phyloP scores from a whole-genome alignment of 371 early-diverging fungal species.

The Parasitella parasitica region DNA sequence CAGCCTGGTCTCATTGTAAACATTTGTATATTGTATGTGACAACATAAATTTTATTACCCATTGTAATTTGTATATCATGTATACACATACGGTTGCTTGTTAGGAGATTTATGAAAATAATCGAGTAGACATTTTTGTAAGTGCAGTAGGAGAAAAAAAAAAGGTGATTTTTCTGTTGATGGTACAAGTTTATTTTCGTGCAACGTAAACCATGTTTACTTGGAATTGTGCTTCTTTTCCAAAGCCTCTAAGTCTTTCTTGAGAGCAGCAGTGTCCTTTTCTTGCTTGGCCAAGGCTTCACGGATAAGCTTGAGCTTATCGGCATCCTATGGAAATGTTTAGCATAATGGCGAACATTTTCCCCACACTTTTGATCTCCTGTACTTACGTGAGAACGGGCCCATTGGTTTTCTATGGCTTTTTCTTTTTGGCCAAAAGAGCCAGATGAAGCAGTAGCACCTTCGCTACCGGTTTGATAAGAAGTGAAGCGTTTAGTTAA shows the following conservation, averaged over 20 bases:
- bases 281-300: conserved; percentile 35
- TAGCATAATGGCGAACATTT: not conserved
- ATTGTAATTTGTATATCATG: not conserved
- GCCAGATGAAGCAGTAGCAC: conserved; percentile 39
- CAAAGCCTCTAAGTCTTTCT: conserved; percentile 30
- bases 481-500: conserved; percentile 13
- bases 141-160: not conserved
- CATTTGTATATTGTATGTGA: not conserved
- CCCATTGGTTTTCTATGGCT: conserved; percentile 51
- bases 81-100: not conserved
- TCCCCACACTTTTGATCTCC: not conserved
- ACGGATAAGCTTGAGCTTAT: conserved; percentile 39
- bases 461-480: conserved; percentile 27
- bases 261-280: conserved; percentile 27
- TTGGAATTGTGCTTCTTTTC: conserved; percentile 18
- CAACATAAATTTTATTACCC: not conserved
- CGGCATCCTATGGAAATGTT: conserved; percentile 35
- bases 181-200: not conserved
- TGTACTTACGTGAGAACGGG: conserved; percentile 41
- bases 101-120: not conserved
- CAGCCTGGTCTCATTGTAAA: not conserved
- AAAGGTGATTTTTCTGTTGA: not conserved
- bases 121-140: not conserved
- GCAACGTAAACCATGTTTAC: not conserved
- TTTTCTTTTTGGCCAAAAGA: conserved; percentile 48